Conservation (phyloP, 2,329 filamentous ascomycete species). For the Cladosporium sp. region DNA sequence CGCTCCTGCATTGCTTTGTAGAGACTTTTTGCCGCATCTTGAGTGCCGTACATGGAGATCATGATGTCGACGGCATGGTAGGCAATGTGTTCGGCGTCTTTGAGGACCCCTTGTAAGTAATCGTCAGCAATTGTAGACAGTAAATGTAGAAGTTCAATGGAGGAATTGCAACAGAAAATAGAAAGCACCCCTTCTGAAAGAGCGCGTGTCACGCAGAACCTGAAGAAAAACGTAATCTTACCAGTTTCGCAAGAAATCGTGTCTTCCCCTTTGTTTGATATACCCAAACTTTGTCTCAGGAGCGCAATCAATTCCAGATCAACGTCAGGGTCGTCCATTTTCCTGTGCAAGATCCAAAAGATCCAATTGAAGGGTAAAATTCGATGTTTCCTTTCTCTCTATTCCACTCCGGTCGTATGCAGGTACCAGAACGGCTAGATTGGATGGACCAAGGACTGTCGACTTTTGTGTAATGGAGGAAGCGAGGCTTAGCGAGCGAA, state of each 20-base stretch:
- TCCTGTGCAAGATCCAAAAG: background rate
- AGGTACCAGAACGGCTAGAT: constrained; percentile 2
- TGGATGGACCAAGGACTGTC: too few relatives aligned
- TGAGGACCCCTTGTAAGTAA: constrained; percentile 64
- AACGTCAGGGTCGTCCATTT: constrained; percentile 86
- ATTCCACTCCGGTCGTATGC: background rate
- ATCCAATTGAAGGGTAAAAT: background rate
- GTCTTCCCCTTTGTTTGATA: constrained; percentile 20
- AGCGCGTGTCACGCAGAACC: too few relatives aligned
- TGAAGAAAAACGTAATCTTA: constrained; percentile 17
- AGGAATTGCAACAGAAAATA: too few relatives aligned
- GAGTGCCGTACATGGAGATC: constrained; percentile 75
- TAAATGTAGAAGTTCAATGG: too few relatives aligned
- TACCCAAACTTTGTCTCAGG: constrained; percentile 70
- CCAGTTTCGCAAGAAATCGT: constrained; percentile 29
- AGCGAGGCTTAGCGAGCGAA: background rate
- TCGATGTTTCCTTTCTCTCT: background rate
- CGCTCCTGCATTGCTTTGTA: constrained; percentile 78
- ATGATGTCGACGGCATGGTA: constrained; percentile 92
- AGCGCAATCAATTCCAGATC: constrained; percentile 84
- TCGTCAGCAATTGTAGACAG: constrained; percentile 14
- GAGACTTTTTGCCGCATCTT: constrained; percentile 74
- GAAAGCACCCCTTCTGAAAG: too few relatives aligned
- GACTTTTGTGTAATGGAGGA: constrained; percentile 4
- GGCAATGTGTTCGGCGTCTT: constrained; percentile 79